Evolutionary conservation across 2,329 filamentous ascomycete genomes (phyloP), one percentile per base, ranked within the genome.

Genomic region (Penicillium vulpinum): DNA sequence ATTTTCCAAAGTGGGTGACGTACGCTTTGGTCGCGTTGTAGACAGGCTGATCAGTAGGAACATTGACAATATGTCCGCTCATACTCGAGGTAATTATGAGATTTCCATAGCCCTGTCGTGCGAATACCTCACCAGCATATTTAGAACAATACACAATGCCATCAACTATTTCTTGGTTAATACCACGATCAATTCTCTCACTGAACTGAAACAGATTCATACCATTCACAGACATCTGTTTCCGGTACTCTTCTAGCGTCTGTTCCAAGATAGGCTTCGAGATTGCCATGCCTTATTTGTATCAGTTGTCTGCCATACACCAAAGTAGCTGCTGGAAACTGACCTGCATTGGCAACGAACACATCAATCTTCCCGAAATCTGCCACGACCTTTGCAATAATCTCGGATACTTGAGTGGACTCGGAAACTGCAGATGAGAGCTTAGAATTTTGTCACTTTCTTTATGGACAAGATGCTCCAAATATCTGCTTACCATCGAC

Each of bases 1-100:
- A 80, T 67, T 83, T 84, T 47, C 81, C 81, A 36, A 85, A 77
- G 54, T 85, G 83, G 2, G 78, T 81, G 16, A 84, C 77, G 26
- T 77, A 82, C 0, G 83, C 82, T 65, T 85, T 85, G 29, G 78
- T 80, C 8, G 77, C 77, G 59, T 85, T 85, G 69, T 85, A 85
- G 13, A 82, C 79, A 1, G 82, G 79, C 63, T 85, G 83, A 45
- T 83, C 80, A 15, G 77, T 70, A 1, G 80, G 81, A 2, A 81
- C 79, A 51, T 82, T 83, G 62, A 82, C 81, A 40, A 82, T 77
- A 55, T 78, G 75, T 0, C 66, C 80, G 51, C 76, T 80, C 74
- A 83, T 82, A 52, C 75, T 78, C 0, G 77, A 78, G 2, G 80
- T 82, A 62, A 83, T 80, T 64, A 85, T 82, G 33, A 84, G 59